Conservation (phyloP, 495 filamentous ascomycete species). For the Glonium stellatum region DNA sequence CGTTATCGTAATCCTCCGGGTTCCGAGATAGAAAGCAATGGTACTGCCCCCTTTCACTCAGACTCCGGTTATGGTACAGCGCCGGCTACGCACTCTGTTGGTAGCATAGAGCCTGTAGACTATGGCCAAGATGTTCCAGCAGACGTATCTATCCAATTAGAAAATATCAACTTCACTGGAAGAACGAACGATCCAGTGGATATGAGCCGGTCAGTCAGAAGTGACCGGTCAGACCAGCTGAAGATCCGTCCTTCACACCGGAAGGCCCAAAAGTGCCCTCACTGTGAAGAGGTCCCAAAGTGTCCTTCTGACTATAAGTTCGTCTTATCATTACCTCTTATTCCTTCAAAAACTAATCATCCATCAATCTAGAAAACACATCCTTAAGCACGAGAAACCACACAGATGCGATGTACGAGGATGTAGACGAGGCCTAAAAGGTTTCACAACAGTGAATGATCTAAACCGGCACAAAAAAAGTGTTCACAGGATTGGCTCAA, state of each 20-base stretch:
- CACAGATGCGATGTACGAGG: slow-evolving; percentile 56
- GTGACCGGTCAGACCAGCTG: background rate
- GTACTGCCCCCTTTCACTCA: slow-evolving; percentile 7
- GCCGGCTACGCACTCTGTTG: background rate
- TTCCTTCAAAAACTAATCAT: slow-evolving; percentile 5
- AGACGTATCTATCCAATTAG: background rate
- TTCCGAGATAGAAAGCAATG: slow-evolving; percentile 9
- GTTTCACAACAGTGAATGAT: slow-evolving; percentile 81
- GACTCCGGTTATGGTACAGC: slow-evolving; percentile 26
- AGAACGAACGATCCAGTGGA: background rate
- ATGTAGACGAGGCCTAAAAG: slow-evolving; percentile 52
- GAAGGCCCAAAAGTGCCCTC: slow-evolving; percentile 18
- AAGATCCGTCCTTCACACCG: background rate
- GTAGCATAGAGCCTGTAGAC: slow-evolving; percentile 2
- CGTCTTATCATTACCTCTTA: background rate
- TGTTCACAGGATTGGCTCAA: slow-evolving; percentile 34
- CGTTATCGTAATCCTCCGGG: slow-evolving; percentile 2
- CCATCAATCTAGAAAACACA: slow-evolving; percentile 62
- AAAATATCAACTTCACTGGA: background rate
- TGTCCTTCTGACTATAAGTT: slow-evolving; percentile 30
- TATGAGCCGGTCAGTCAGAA: background rate
- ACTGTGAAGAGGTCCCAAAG: slow-evolving; percentile 25
- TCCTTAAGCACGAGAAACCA: slow-evolving; percentile 66
- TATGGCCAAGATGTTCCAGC: slow-evolving; percentile 3
- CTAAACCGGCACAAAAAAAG: slow-evolving; percentile 33